phyloP scores from a whole-genome alignment of 106 monocot species.

The Narthecium ossifragum region DNA sequence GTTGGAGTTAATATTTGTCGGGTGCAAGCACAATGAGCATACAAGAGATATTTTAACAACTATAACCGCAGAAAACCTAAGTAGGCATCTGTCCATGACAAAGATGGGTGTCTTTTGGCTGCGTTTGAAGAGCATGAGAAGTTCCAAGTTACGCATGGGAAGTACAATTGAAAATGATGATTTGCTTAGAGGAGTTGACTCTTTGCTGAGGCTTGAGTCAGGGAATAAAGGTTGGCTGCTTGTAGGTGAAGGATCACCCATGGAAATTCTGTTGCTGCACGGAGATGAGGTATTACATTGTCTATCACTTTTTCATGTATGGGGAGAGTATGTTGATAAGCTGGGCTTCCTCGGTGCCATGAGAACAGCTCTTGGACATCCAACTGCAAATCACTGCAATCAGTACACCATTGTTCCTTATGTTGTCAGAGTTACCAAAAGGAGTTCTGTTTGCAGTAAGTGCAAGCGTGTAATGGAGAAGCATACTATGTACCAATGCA shows the following conservation, averaged over 20 bases:
- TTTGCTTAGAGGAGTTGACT: slow-evolving; percentile 10
- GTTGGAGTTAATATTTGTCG: slow-evolving; percentile 22
- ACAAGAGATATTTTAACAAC: slow-evolving; percentile 15
- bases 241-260: slow-evolving; percentile 5
- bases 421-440: slow-evolving; percentile 8
- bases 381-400: slow-evolving; percentile 4
- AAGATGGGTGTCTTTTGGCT: slow-evolving; percentile 17
- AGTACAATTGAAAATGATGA: slow-evolving; percentile 9
- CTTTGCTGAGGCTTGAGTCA: slow-evolving; percentile 6
- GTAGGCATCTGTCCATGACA: slow-evolving; percentile 11
- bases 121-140: slow-evolving; percentile 19
- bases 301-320: slow-evolving; percentile 18
- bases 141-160: slow-evolving; percentile 14
- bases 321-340: slow-evolving; percentile 11
- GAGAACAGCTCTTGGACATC: slow-evolving; percentile 7
- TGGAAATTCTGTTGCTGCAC: slow-evolving; percentile 8
- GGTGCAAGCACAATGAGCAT: slow-evolving; percentile 7
- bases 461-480: slow-evolving; percentile 16
- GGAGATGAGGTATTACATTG: slow-evolving; percentile 11
- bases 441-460: slow-evolving; percentile 9
- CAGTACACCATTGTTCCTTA: slow-evolving; percentile 6
- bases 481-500: slow-evolving; percentile 21
- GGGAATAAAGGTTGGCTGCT: slow-evolving; percentile 16
- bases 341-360: slow-evolving; percentile 13
- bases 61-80: slow-evolving; percentile 14